These are phyloP conservation scores for Salix udensis DNA, from an alignment of 345 rosid genomes.

Conservation along the genomic window DNA sequence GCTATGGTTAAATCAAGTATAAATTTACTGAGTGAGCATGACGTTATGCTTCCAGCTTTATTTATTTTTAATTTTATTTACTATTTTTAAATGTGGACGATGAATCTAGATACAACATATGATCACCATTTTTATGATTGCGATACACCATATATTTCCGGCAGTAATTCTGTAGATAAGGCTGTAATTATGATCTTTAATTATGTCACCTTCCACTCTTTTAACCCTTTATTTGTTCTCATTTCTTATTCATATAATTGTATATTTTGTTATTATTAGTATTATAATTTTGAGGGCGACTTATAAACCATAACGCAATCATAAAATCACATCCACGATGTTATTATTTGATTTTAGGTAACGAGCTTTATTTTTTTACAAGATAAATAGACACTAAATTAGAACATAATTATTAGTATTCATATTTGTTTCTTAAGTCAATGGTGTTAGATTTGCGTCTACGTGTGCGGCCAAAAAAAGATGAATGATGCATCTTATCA, in stretches of 20 bases:
- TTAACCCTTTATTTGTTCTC: conserved; percentile 21
- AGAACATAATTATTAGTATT: conserved; percentile 15
- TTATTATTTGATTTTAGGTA: conserved; percentile 28
- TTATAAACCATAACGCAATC: conserved; percentile 39
- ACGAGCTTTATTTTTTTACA: conserved; percentile 2
- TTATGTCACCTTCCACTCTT: conserved; percentile 19
- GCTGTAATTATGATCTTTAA: conserved; percentile 6
- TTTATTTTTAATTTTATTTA: too few species aligned
- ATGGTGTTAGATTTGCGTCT: conserved; percentile 4
- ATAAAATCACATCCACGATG: conserved; percentile 6
- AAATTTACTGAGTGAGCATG: not conserved
- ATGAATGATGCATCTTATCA: conserved; percentile 8
- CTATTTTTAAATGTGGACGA: too few species aligned
- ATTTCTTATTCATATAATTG: conserved; percentile 29
- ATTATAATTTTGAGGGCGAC: conserved; percentile 36
- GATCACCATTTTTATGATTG: not conserved
- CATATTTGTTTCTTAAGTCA: conserved; percentile 4
- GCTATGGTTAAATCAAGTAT: not conserved
- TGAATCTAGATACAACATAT: not conserved
- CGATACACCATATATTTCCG: not conserved
- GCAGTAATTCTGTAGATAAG: not conserved
- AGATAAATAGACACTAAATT: conserved; percentile 2
- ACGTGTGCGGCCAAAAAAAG: not conserved
- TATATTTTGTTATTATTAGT: conserved; percentile 26
- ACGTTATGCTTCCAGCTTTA: not conserved